phyloP scores from a whole-genome alignment of 805 yeast species.

The Saccharomyces kudriavzevii region DNA sequence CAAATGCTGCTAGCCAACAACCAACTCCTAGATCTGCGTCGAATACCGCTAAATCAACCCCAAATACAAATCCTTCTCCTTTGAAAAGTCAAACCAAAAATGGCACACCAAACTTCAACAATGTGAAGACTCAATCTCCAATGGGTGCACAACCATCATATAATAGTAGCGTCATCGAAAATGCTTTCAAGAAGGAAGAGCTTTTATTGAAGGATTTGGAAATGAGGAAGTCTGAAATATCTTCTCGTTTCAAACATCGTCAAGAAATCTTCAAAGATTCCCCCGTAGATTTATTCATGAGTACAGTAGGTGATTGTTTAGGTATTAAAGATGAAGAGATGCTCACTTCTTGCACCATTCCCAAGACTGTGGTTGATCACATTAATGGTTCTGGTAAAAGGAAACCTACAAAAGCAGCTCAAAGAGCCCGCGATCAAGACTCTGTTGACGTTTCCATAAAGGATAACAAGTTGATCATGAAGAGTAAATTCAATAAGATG shows the following conservation, averaged over 20 bases:
- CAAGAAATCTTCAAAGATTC: slow-evolving; percentile 27
- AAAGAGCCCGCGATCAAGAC: slow-evolving; percentile 29
- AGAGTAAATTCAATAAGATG: slow-evolving; percentile 14
- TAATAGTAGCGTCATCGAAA: slow-evolving; percentile 7
- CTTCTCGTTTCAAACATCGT: slow-evolving; percentile 29
- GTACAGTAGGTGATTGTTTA: slow-evolving; percentile 28
- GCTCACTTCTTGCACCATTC: slow-evolving; percentile 16
- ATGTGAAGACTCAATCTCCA: slow-evolving; percentile 5
- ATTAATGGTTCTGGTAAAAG: slow-evolving; percentile 31
- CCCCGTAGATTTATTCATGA: slow-evolving; percentile 26
- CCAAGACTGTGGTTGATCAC: slow-evolving; percentile 21
- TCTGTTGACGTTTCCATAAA: slow-evolving; percentile 17
- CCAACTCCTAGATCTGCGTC: slow-evolving; percentile 12
- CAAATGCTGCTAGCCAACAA: slow-evolving; percentile 2
- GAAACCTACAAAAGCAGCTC: slow-evolving; percentile 25
- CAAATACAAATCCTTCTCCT: slow-evolving; percentile 7
- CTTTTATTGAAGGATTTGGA: slow-evolving; percentile 22
- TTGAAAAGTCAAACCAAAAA: neutral
- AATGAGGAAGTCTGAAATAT: slow-evolving; percentile 26
- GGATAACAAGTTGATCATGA: slow-evolving; percentile 24
- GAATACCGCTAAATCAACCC: slow-evolving; percentile 9
- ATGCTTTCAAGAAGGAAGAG: slow-evolving; percentile 29
- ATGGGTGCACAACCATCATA: neutral
- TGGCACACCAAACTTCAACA: slow-evolving; percentile 1
- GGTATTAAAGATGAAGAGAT: slow-evolving; percentile 25